Evolutionary conservation across 306 rosid genomes (phyloP), one percentile per base, ranked within the genome.

Genomic region (Castanea mollissima): DNA sequence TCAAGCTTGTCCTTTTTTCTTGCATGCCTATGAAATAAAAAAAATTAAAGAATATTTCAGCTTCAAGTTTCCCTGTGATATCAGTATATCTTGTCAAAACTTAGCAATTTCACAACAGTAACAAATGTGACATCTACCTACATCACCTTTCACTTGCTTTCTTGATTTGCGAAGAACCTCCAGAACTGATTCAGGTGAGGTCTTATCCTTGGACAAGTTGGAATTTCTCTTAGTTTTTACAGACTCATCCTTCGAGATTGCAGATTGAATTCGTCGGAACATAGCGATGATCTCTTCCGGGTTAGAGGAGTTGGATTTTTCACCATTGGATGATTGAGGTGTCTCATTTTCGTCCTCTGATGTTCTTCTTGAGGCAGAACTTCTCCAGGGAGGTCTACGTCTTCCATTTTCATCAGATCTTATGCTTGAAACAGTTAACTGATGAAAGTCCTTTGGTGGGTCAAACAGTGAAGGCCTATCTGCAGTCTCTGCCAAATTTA

Each of bases 401-500:
- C 81, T 73, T 76, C 75, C 29, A 19, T 81, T 71, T 59, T 80
- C 91, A 32, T 79, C 79, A 19, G 82, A 69, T 59, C 79, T 77
- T 69, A 41, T 35, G 76, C 86, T 81, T 16, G 88, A 55, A 60
- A 79, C 65, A 12, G 71, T 49, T 32, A 81, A 69, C 35, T 19
- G 77, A 69, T n/a, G 23, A 31, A 68, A 41, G 35, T 20, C 82
- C 71, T 74, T 83, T 35, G 46, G 82, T 1, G 81, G 51, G 71
- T 71, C 69, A 20, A 71, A 76, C n/a, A 62, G 54, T 68, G 85
- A 74, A 46, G 67, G 27, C 74, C 80, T 78, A 84, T 82, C 96
- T 76, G 88, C 88, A 86, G 86, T 78, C 82, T 89, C 91, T 80
- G 93, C 86, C 90, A 91, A 82, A 89, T 86, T 85, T 72, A 87